Base-by-base conservation (phyloP, 2,329 filamentous ascomycete genomes). In the Apiospora malaysiana region DNA sequence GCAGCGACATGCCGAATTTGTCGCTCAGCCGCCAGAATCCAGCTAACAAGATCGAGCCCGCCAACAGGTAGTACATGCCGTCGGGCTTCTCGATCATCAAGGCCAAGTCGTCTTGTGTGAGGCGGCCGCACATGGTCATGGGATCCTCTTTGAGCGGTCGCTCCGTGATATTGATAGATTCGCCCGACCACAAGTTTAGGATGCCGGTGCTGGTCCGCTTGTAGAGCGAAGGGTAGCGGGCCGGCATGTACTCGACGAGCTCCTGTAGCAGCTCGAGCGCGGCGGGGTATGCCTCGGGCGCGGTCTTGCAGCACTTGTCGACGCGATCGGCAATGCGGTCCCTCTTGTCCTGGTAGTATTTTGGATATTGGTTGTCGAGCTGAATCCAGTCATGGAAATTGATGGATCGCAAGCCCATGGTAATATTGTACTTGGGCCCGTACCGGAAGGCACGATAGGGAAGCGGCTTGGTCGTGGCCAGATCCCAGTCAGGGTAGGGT, bases 11-110 rank as follows among this genome's bases (percentile, higher is more conserved):
- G 32, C 92, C 92, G 77, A 91, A 89, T 81, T 97, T 97, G 78
- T 97, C 93, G 70, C 89, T 85, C 0, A 97, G 84, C 2, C 93
- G 88, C 94, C 94, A 97, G 85, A 97, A 97, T 0, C 94, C 94
- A 0, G 94, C 88, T 0, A 97, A 86, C 2, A 96, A 85, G 71
- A 96, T 90, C 0, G 91, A 87, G 0, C 93, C 94, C 0, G 93
- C 92, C 1, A 94, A 87, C 0, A 97, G 88, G 79, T 94, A 94
- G 83, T 95, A 95, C 79, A 94, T 89, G 0, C 93, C 93, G 77
- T 97, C 93, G 0, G 85, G 79, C 25, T 85, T 86, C 81, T 96
- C 93, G 75, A 95, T 86, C 93, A 97, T 95, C 70, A 97, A 88
- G 0, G 93, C 93, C 0, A 97, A 82, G 78, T 97, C 94, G 77